phyloP scores from a whole-genome alignment of 2,329 filamentous ascomycete species.

The Diplodia sapinea region DNA sequence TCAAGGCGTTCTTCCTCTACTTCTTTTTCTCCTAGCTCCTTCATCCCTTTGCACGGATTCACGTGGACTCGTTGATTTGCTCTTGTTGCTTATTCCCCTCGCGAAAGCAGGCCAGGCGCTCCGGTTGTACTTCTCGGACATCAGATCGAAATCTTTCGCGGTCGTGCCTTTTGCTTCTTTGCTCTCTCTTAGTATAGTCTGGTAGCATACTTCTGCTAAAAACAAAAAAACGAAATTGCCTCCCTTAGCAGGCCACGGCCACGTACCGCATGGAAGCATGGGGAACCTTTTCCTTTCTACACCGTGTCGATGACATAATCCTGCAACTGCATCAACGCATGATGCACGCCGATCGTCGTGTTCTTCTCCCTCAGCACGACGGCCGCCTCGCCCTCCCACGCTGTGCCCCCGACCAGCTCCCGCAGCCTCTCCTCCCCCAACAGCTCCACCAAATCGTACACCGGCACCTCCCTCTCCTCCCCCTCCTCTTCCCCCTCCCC shows the following conservation, averaged over 20 bases:
- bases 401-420: conserved; percentile 38
- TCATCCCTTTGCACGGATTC: neutral
- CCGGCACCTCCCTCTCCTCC: conserved; percentile 39
- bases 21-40: neutral
- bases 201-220: no score
- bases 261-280: no score
- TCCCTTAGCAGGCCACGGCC: no score
- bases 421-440: conserved; percentile 41
- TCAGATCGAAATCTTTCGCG: neutral
- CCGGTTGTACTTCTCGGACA: neutral
- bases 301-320: conserved; percentile 16
- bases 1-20: neutral
- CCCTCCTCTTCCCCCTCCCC: no score
- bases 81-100: neutral
- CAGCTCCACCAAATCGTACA: conserved; percentile 46
- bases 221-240: no score
- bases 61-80: neutral
- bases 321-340: conserved; percentile 25
- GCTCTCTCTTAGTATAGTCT: neutral
- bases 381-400: conserved; percentile 37
- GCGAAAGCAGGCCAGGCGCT: neutral
- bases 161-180: neutral
- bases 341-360: conserved; percentile 9
- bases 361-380: conserved; percentile 33
- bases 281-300: neutral